Conservation (phyloP, 176 grass and related monocot genomes). For the Chrysopogon serrulatus region DNA sequence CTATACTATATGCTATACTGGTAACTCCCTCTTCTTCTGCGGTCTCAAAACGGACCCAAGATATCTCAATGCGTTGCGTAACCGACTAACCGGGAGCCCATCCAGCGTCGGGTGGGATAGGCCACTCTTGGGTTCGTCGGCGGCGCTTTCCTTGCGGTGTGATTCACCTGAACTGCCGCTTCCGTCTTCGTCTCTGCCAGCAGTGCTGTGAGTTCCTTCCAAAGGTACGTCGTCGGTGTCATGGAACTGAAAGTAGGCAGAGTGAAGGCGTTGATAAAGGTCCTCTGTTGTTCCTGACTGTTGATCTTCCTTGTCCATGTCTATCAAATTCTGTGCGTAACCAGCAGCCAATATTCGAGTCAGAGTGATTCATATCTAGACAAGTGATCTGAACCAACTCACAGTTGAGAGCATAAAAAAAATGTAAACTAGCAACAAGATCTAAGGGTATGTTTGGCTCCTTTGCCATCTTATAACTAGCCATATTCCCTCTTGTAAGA, state of each 20-base stretch:
- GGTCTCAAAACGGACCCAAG: constrained; percentile 33
- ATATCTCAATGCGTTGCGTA: constrained; percentile 29
- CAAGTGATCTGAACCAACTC: not conserved
- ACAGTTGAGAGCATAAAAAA: not conserved
- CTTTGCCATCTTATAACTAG: too few relatives aligned
- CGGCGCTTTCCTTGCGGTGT: not conserved
- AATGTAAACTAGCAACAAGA: not conserved
- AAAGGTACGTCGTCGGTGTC: constrained; percentile 22
- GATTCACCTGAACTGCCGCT: constrained; percentile 23
- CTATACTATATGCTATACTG: constrained; percentile 12
- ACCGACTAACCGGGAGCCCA: constrained; percentile 37
- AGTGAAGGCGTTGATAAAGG: constrained; percentile 45
- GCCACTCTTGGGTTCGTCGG: constrained; percentile 9
- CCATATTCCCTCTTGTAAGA: not conserved
- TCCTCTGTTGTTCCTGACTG: constrained; percentile 48
- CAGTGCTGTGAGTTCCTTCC: not conserved
- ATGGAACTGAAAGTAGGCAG: constrained; percentile 55
- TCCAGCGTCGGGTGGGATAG: constrained; percentile 52
- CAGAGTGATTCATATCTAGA: not conserved
- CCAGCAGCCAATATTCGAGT: not conserved
- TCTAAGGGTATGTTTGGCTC: not conserved
- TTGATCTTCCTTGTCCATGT: constrained; percentile 79
- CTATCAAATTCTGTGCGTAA: constrained; percentile 60
- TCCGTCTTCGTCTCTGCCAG: constrained; percentile 11
- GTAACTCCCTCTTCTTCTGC: constrained; percentile 40